These are phyloP conservation scores for Boletus vermiculosoides DNA, from an alignment of 768 basidiomycete genomes.

Conservation along the genomic window DNA sequence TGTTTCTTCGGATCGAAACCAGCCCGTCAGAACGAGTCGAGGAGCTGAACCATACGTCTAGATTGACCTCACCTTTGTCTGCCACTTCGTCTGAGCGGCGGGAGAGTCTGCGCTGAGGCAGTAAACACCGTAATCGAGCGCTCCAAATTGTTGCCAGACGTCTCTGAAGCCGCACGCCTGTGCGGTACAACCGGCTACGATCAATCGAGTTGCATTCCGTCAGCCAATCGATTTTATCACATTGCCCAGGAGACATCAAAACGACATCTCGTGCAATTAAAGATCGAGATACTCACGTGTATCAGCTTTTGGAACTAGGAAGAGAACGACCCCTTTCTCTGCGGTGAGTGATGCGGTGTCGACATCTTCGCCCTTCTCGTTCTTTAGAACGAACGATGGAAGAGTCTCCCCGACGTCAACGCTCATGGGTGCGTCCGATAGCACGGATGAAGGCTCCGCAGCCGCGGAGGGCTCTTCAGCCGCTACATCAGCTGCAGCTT, in stretches of 20 bases:
- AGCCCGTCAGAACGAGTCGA: conserved; percentile 3
- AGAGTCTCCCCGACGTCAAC: conserved; percentile 75
- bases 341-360: conserved; percentile 60
- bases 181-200: conserved; percentile 79
- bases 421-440: conserved; percentile 4
- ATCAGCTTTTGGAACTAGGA: conserved; percentile 83
- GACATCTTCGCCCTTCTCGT: conserved; percentile 81
- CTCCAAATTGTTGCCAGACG: conserved; percentile 70
- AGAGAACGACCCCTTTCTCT: conserved; percentile 77
- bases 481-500: background rate
- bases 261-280: background rate
- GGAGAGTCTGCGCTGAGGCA: conserved; percentile 82
- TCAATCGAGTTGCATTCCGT: background rate
- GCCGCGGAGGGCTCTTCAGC: conserved; percentile 2
- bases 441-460: conserved; percentile 4
- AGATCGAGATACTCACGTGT: conserved; percentile 57
- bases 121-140: conserved; percentile 66
- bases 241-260: background rate
- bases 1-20: conserved; percentile 54
- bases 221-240: background rate
- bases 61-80: conserved; percentile 62
- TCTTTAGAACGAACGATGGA: conserved; percentile 74
- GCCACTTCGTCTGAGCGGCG: conserved; percentile 77
- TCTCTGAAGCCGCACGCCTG: conserved; percentile 95
- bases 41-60: too few relatives aligned